Base-by-base conservation (phyloP, 225 moss, liverwort and hornwort species). In the Asterella californica region DNA sequence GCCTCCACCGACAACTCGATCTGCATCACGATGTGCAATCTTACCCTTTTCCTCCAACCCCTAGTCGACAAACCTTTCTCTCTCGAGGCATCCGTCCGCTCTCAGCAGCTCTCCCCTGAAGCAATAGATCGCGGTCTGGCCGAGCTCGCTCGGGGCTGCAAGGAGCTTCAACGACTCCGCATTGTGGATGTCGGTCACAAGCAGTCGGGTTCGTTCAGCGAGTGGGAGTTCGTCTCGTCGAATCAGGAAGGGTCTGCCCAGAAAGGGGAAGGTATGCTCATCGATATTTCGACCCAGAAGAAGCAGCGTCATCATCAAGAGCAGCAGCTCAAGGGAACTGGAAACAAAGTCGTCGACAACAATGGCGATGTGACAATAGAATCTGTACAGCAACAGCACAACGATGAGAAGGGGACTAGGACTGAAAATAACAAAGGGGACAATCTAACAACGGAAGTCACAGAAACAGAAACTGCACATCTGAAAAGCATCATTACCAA, bases 81-180 rank as follows among this genome's bases (percentile, higher is more conserved):
- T 19, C 85, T 96, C 55, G 90, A 96, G 76, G 86, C 83, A 1
- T 88, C 90, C 83, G 90, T 96, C 10, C 94, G 91, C 64, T 84
- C 84, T 46, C 92, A 94, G 81, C 96, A 96, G 83, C 78, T 96
- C 25, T 84, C 87, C 1, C 82, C 90, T 1, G 86, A 90, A 37
- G 87, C 88, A 76, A 84, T 92, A 9, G 90, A 94, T 79, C 80
- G 84, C 18, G 96, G 96, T 0, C 83, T 96, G 60, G 91, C 86
- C 68, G 89, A 88, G 21, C 88, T 96, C 19, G 94, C 94, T 6
- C 85, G 89, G 48, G 87, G 92, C 25, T 96, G 89, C 83, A 90
- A 91, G 1, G 94, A 94, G 22, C 75, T 96, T 67, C 94, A 96
- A 81, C 88, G 96, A 14, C 90, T 96, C 55, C 87, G 92, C 24